Conservation (phyloP, 2,329 filamentous ascomycete species). For the Alternaria tenuissima region DNA sequence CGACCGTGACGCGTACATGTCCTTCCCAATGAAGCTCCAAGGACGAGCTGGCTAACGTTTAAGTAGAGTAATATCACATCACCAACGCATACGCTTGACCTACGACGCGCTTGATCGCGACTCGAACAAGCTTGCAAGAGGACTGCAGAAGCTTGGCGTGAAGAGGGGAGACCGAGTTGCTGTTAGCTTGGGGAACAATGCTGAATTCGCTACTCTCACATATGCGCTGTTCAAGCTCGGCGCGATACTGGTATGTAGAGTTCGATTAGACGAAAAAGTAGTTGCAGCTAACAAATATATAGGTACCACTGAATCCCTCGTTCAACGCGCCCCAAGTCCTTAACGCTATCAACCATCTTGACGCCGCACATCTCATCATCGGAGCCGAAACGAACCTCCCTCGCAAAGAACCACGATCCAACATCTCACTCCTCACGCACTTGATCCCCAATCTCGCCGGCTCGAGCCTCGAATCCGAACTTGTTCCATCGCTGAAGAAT, state of each 20-base stretch:
- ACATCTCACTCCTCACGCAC: slow-evolving; percentile 64
- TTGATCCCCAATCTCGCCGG: slow-evolving; percentile 60
- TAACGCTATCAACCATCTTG: slow-evolving; percentile 79
- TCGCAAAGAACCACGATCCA: slow-evolving; percentile 67
- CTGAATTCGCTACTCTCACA: slow-evolving; percentile 79
- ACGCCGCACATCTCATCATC: slow-evolving; percentile 77
- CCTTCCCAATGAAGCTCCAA: neutral
- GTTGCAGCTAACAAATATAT: neutral
- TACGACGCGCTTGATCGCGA: slow-evolving; percentile 77
- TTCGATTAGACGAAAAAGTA: no score
- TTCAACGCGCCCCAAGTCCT: slow-evolving; percentile 84
- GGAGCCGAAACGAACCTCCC: slow-evolving; percentile 88
- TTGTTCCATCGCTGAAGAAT: slow-evolving; percentile 73
- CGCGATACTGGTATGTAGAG: slow-evolving; percentile 73
- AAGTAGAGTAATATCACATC: slow-evolving; percentile 63
- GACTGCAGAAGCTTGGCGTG: slow-evolving; percentile 75
- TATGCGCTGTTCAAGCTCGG: slow-evolving; percentile 95
- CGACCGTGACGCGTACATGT: slow-evolving; percentile 67
- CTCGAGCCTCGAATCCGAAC: slow-evolving; percentile 59
- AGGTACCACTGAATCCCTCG: slow-evolving; percentile 88
- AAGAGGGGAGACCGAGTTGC: slow-evolving; percentile 84
- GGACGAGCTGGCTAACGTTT: slow-evolving; percentile 8
- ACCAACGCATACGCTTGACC: slow-evolving; percentile 72
- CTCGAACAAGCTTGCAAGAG: slow-evolving; percentile 78
- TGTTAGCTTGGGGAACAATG: slow-evolving; percentile 83